Base-by-base conservation (phyloP, 257 asterid genomes). In the Nicotiana undulata region DNA sequence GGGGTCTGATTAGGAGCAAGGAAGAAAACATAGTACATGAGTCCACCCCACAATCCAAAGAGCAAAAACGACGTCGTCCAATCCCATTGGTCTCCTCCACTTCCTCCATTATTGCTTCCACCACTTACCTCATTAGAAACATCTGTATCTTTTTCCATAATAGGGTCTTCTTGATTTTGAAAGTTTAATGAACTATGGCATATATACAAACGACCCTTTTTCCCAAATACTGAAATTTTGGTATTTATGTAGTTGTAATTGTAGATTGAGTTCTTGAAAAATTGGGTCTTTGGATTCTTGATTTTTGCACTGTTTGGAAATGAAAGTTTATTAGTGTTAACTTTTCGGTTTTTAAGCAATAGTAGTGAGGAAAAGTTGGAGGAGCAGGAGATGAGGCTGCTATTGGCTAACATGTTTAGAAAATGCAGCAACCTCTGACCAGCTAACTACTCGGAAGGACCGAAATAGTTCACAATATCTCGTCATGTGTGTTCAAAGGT, bases 1-100 rank as follows among this genome's bases (percentile, higher is more conserved):
- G 98, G 99, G 31, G 97, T 94, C 77, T 92, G 98, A 81, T 93
- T 81, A 17, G 97, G 98, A 18, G 98, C 90, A 68, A 95, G 93
- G 81, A 88, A 67, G 92, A 86, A 82, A 75, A 91, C 92, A 75
- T 95, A 95, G 89, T 90, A 93, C 89, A 95, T 87, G 63, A 95
- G 86, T 34, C 93, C 97, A 83, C 88, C 89, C 97, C 97, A 95
- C 85, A 95, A 89, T 64, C 84, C 87, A 85, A 91, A 88, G 65
- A 93, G 90, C 90, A 91, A 84, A 60, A 92, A 79, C 85, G 99
- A 95, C 76, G 96, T 89, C 84, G 97, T 93, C 98, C 98, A 88
- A 79, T 90, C 97, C 90, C 94, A 91, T 80, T 83, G 95, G 76
- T 84, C 93, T 51, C 85, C 96, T 4, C 82, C 91, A 9, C 77